phyloP scores from a whole-genome alignment of 345 rosid species.

The Eucalyptus melliodora region DNA sequence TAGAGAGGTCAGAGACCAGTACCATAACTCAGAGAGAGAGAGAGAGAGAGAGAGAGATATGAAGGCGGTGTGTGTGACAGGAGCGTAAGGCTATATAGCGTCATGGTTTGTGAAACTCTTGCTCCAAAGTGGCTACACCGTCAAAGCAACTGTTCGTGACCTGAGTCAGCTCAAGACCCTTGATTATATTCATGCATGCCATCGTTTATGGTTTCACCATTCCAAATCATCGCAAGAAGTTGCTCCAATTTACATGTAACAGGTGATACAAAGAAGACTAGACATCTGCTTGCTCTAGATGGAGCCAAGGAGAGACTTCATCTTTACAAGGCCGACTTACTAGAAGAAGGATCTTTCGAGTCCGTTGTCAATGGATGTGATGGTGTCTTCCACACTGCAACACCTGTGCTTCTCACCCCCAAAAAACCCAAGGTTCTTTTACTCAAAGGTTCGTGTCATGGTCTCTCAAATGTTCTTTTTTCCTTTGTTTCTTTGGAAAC shows the following conservation, averaged over 20 bases:
- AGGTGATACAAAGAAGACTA: constrained; percentile 18
- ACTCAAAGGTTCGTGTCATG: not conserved
- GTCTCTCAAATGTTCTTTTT: not conserved
- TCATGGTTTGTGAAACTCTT: constrained; percentile 27
- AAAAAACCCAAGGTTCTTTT: constrained; percentile 19
- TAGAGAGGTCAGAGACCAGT: not conserved
- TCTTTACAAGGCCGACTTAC: constrained; percentile 10
- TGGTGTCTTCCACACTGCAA: constrained; percentile 30
- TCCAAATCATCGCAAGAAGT: not conserved
- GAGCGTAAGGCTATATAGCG: constrained; percentile 33
- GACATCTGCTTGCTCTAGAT: constrained; percentile 12
- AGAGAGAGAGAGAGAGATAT: not conserved
- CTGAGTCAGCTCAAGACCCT: not conserved
- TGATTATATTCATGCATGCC: not conserved
- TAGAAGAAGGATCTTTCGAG: constrained; percentile 16
- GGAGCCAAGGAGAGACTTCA: constrained; percentile 25
- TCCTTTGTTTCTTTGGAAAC: not conserved
- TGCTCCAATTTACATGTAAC: not conserved
- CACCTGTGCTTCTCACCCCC: constrained; percentile 19
- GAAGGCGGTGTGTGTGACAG: constrained; percentile 22
- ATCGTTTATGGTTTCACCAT: not conserved
- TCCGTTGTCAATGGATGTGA: constrained; percentile 10
- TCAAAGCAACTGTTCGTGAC: constrained; percentile 30
- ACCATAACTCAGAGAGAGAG: not conserved
- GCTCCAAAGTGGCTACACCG: constrained; percentile 28